phyloP scores from a whole-genome alignment of 768 basidiomycete genomes.

The Boletus pseudopeckii region DNA sequence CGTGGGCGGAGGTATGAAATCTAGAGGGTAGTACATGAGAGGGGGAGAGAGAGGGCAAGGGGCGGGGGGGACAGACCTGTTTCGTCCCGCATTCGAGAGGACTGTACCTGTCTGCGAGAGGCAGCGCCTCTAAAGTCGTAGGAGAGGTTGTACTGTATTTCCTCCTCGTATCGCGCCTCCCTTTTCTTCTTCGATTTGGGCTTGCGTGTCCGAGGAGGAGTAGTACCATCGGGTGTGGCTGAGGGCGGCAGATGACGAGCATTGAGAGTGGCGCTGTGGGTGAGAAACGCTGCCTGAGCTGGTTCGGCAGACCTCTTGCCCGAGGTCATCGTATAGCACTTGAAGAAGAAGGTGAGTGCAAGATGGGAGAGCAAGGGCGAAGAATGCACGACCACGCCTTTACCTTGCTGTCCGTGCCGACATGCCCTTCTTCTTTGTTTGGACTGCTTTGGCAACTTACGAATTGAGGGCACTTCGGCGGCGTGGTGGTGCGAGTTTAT shows the following conservation, averaged over 20 bases:
- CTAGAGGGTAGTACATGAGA: slow-evolving; percentile 31
- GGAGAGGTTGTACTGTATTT: slow-evolving; percentile 33
- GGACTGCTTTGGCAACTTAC: slow-evolving; percentile 26
- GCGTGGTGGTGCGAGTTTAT: slow-evolving; percentile 21
- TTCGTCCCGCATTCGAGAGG: slow-evolving; percentile 30
- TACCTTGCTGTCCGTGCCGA: slow-evolving; percentile 32
- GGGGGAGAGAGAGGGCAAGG: background rate
- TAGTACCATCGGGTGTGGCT: slow-evolving; percentile 48
- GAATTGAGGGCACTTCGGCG: slow-evolving; percentile 16
- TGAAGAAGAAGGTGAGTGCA: slow-evolving; percentile 26
- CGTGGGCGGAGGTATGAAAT: slow-evolving; percentile 76
- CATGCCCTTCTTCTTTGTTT: slow-evolving; percentile 31
- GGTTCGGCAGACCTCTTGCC: slow-evolving; percentile 30
- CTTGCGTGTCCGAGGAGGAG: slow-evolving; percentile 32
- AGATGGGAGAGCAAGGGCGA: slow-evolving; percentile 37
- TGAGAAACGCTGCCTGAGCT: slow-evolving; percentile 46
- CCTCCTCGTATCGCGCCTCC: slow-evolving; percentile 44
- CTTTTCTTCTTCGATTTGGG: slow-evolving; percentile 43
- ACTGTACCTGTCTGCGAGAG: slow-evolving; percentile 25
- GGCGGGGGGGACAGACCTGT: slow-evolving; percentile 26
- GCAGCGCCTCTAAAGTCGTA: slow-evolving; percentile 30
- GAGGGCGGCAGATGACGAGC: slow-evolving; percentile 47
- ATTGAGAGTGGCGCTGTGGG: slow-evolving; percentile 52
- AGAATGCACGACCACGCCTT: slow-evolving; percentile 36
- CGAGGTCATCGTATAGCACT: slow-evolving; percentile 37